phyloP scores from a whole-genome alignment of 805 yeast species.

The Kockiozyma suomiensis region DNA sequence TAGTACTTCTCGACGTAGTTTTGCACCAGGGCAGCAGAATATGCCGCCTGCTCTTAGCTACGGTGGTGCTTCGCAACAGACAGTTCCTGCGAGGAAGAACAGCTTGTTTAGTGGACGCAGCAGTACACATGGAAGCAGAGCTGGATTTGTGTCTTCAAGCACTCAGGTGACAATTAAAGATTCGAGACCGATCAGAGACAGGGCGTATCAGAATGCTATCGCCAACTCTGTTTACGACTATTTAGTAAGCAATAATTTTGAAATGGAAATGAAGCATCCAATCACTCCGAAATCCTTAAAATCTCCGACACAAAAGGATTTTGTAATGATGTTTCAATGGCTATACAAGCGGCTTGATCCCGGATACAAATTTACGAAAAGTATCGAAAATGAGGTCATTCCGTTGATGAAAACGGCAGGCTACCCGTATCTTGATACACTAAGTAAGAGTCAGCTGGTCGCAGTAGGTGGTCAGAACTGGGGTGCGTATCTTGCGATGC shows the following conservation, averaged over 20 bases:
- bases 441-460: constrained; percentile 80
- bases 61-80: background rate
- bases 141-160: constrained; percentile 27
- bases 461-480: constrained; percentile 88
- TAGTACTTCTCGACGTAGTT: constrained; percentile 20
- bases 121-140: constrained; percentile 12
- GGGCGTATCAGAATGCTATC: constrained; percentile 54
- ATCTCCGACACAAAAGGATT: constrained; percentile 86
- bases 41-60: constrained; percentile 13
- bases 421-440: constrained; percentile 79
- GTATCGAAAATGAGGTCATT: constrained; percentile 76
- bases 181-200: constrained; percentile 78
- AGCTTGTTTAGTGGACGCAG: constrained; percentile 8
- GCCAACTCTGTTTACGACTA: constrained; percentile 66
- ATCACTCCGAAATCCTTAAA: constrained; percentile 64
- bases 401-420: constrained; percentile 62
- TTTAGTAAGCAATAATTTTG: constrained; percentile 65
- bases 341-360: constrained; percentile 79
- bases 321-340: constrained; percentile 76
- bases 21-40: constrained; percentile 24
- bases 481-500: constrained; percentile 79
- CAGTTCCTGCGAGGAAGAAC: constrained; percentile 18
- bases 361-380: constrained; percentile 64
- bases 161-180: constrained; percentile 45
- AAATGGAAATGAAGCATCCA: constrained; percentile 71